Evolutionary conservation across 2,329 filamentous ascomycete species (phyloP).

Genomic region (Talaromyces sp.): DNA sequence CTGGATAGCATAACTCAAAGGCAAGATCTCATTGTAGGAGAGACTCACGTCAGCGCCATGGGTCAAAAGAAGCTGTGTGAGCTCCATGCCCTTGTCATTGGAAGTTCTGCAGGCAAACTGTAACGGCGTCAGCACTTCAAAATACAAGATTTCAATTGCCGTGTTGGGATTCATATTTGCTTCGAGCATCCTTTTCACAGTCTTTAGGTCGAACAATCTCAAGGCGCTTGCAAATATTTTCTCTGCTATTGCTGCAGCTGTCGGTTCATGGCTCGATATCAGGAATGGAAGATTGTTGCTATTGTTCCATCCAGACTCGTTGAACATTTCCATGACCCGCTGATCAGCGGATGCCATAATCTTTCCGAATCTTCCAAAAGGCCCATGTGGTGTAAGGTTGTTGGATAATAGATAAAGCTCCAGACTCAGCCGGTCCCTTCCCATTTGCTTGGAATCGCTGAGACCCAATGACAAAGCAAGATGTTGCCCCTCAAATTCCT

Average conservation of each 20-base stretch:
- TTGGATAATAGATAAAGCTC: not conserved
- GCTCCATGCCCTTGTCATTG: not conserved
- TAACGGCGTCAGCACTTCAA: not conserved
- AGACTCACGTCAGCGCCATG: not conserved
- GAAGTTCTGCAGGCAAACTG: not conserved
- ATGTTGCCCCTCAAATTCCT: not conserved
- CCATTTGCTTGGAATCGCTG: not conserved
- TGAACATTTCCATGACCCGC: not conserved
- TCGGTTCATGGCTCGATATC: not conserved
- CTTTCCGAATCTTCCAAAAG: not conserved
- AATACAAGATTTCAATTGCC: not conserved
- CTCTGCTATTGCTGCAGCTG: not conserved
- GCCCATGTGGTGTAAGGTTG: not conserved
- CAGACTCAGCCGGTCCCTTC: not conserved
- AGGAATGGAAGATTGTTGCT: not conserved
- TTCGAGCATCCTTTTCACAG: not conserved
- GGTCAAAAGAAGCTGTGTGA: not conserved
- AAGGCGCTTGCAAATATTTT: not conserved
- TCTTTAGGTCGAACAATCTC: not conserved
- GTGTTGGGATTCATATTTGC: not conserved
- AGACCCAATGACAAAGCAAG: not conserved
- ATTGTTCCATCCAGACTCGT: not conserved
- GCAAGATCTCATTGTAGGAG: not conserved
- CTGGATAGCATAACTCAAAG: not conserved
- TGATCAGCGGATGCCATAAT: not conserved